These are phyloP conservation scores for Eucalyptus globulus DNA, from an alignment of 345 rosid genomes.

Conservation along the genomic window DNA sequence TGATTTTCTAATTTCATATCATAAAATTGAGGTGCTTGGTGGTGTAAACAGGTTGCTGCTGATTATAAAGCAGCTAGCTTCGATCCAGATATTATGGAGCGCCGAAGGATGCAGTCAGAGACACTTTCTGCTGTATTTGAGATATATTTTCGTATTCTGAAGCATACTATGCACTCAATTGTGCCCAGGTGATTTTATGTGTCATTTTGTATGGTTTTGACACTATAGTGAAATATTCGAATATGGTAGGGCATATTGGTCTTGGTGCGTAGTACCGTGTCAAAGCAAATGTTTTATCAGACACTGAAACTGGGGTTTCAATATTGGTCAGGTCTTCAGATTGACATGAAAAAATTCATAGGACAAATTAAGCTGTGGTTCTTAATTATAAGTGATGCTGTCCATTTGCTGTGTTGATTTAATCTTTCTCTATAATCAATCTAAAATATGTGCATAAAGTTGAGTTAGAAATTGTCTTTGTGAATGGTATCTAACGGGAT, in stretches of 20 bases:
- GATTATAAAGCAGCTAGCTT: slow-evolving; percentile 71
- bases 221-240: background rate
- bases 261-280: background rate
- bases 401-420: background rate
- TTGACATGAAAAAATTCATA: background rate
- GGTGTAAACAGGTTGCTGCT: slow-evolving; percentile 49
- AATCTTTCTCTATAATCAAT: background rate
- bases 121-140: slow-evolving; percentile 79
- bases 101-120: slow-evolving; percentile 67
- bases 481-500: background rate
- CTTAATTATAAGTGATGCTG: background rate
- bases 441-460: background rate
- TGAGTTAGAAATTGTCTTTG: background rate
- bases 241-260: background rate
- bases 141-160: slow-evolving; percentile 86
- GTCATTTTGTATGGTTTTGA: background rate
- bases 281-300: background rate
- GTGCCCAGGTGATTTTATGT: slow-evolving; percentile 31
- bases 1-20: background rate
- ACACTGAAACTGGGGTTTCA: background rate
- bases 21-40: background rate
- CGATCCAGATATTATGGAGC: slow-evolving; percentile 45
- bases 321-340: background rate
- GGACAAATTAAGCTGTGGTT: background rate
- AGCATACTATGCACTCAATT: slow-evolving; percentile 43